Conservation (phyloP, 495 filamentous ascomycete species). For the Penicillium longicatenatum region DNA sequence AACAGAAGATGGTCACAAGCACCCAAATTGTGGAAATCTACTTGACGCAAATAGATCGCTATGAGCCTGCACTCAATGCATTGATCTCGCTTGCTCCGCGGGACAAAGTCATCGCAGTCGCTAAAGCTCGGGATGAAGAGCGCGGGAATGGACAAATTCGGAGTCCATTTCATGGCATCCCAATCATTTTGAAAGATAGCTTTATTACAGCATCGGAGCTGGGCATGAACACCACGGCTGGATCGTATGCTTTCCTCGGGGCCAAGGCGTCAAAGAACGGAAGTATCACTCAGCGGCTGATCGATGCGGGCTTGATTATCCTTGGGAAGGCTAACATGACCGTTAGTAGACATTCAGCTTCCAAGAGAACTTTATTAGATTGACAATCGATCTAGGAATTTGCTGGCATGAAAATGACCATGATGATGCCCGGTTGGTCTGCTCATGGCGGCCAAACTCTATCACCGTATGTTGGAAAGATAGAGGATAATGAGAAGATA, state of each 20-base stretch:
- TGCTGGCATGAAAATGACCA: slow-evolving; percentile 32
- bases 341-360: slow-evolving; percentile 28
- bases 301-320: slow-evolving; percentile 42
- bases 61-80: slow-evolving; percentile 40
- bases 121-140: slow-evolving; percentile 34
- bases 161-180: slow-evolving; percentile 45
- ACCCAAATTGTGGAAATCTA: slow-evolving; percentile 49
- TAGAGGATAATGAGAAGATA: slow-evolving; percentile 20
- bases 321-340: slow-evolving; percentile 48
- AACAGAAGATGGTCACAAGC: slow-evolving; percentile 39
- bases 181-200: slow-evolving; percentile 39
- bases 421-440: slow-evolving; percentile 45
- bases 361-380: slow-evolving; percentile 9
- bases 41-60: slow-evolving; percentile 46
- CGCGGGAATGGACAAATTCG: slow-evolving; percentile 29
- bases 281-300: slow-evolving; percentile 33
- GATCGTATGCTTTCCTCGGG: slow-evolving; percentile 36
- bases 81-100: slow-evolving; percentile 38
- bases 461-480: slow-evolving; percentile 40
- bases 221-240: slow-evolving; percentile 33
- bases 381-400: slow-evolving; percentile 25
- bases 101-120: slow-evolving; percentile 29
- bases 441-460: slow-evolving; percentile 43
- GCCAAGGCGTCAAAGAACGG: slow-evolving; percentile 36
- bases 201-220: slow-evolving; percentile 20